Evolutionary conservation across 306 rosid species (phyloP).

Genomic region (Macrotyloma uniflorum): DNA sequence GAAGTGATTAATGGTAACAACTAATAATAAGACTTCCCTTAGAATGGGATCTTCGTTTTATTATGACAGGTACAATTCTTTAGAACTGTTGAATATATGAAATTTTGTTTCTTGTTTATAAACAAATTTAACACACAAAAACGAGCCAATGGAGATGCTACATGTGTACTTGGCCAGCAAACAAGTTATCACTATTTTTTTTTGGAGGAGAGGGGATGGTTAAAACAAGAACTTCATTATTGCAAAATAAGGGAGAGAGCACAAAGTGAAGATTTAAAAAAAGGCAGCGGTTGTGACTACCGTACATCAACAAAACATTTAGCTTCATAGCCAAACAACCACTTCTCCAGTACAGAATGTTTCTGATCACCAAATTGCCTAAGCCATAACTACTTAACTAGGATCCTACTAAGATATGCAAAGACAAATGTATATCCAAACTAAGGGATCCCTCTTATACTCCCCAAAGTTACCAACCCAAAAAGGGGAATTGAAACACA

Average conservation of each 20-base stretch:
- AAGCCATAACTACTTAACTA: conserved; percentile 31
- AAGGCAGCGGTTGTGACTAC: background rate
- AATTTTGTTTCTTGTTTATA: background rate
- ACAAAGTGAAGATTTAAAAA: background rate
- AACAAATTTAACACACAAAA: background rate
- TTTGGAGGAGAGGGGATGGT: background rate
- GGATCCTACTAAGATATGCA: conserved; percentile 19
- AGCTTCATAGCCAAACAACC: background rate
- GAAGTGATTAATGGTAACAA: conserved; percentile 37
- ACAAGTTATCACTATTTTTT: background rate
- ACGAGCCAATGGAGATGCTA: background rate
- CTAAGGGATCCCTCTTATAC: conserved; percentile 8
- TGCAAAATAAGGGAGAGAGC: conserved; percentile 8
- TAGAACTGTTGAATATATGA: conserved; percentile 5
- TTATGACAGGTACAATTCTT: conserved; percentile 17
- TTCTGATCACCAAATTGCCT: background rate
- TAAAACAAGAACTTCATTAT: conserved; percentile 6
- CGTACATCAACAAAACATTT: background rate
- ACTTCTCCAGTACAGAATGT: conserved; percentile 4
- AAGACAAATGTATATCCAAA: conserved; percentile 23
- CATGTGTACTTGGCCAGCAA: background rate
- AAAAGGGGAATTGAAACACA: background rate
- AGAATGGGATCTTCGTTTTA: conserved; percentile 29
- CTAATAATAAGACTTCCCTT: conserved; percentile 9
- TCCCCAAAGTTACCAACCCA: conserved; percentile 14